Evolutionary conservation across 2,329 filamentous ascomycete species (phyloP).

Genomic region (Raffaelea albimanens): DNA sequence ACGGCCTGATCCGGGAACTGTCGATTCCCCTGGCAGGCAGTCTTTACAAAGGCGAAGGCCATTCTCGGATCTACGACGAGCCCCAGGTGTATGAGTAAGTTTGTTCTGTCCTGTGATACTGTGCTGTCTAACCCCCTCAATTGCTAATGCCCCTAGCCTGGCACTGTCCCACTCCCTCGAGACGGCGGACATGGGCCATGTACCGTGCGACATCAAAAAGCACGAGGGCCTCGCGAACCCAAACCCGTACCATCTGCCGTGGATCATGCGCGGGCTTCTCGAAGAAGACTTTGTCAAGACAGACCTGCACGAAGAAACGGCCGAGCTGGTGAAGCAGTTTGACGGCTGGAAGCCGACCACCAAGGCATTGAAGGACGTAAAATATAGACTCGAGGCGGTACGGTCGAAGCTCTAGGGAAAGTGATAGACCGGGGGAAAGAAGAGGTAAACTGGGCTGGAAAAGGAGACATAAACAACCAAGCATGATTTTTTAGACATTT

Average conservation of each 20-base stretch:
- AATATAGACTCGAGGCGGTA: conserved; percentile 86
- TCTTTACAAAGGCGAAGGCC: conserved; percentile 84
- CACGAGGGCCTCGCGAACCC: conserved; percentile 41
- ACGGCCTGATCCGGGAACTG: conserved; percentile 85
- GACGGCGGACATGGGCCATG: conserved; percentile 46
- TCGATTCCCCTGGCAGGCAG: conserved; percentile 82
- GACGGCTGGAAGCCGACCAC: conserved; percentile 87
- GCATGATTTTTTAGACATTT: no score
- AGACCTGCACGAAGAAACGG: conserved; percentile 67
- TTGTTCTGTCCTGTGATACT: neutral
- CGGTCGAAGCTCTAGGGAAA: conserved; percentile 60
- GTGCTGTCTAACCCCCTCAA: no score
- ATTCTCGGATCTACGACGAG: conserved; percentile 89
- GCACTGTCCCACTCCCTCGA: conserved; percentile 66
- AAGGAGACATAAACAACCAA: no score
- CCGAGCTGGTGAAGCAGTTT: conserved; percentile 73
- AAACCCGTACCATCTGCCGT: conserved; percentile 88
- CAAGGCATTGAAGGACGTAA: conserved; percentile 91
- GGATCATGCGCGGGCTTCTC: conserved; percentile 87
- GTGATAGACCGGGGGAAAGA: no score
- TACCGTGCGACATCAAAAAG: conserved; percentile 40
- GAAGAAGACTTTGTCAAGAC: conserved; percentile 87
- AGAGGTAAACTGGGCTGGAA: no score
- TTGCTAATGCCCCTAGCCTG: no score
- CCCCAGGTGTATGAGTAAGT: conserved; percentile 68